Percentiles rank a stretch among this genome's conserved stretches.
These are phyloP conservation scores for Claviceps sp. DNA, from an alignment of 2,329 filamentous ascomycete species.

Conservation along the genomic window DNA sequence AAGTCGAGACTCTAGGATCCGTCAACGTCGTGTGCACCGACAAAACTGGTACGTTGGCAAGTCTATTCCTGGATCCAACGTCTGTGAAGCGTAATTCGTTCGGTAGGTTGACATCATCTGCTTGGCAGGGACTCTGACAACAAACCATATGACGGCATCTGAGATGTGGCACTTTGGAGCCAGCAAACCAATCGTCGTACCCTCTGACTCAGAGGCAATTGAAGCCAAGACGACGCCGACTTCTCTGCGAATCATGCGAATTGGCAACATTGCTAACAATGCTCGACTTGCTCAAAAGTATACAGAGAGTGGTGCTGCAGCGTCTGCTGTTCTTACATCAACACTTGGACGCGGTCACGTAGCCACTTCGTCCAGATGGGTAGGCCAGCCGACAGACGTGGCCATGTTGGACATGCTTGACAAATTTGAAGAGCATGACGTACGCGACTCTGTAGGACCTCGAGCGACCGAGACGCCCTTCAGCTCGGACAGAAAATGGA, in stretches of 20 bases:
- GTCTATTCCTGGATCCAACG: not conserved
- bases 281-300: slow-evolving; percentile 63
- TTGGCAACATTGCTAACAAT: slow-evolving; percentile 96
- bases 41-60: slow-evolving; percentile 57
- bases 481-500: slow-evolving; percentile 97
- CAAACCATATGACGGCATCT: slow-evolving; percentile 96
- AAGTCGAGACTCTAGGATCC: slow-evolving; percentile 94
- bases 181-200: slow-evolving; percentile 35
- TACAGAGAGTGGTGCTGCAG: slow-evolving; percentile 55
- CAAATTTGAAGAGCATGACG: slow-evolving; percentile 79
- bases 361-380: slow-evolving; percentile 69
- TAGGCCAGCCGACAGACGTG: slow-evolving; percentile 92
- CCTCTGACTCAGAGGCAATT: slow-evolving; percentile 38
- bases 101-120: not conserved
- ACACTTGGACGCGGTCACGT: slow-evolving; percentile 52
- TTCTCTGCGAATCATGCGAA: slow-evolving; percentile 67
- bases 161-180: slow-evolving; percentile 92
- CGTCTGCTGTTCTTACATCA: slow-evolving; percentile 67
- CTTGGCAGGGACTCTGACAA: slow-evolving; percentile 64
- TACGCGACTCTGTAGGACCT: slow-evolving; percentile 71
- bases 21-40: slow-evolving; percentile 99
- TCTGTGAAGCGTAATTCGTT: not conserved
- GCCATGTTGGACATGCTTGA: slow-evolving; percentile 93
- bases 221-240: slow-evolving; percentile 55
- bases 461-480: slow-evolving; percentile 82